A percentile compares a stretch with the other conserved stretches of the same genome.
phyloP scores from a whole-genome alignment of 2,329 filamentous ascomycete genomes.

The Monosporascus sp. region DNA sequence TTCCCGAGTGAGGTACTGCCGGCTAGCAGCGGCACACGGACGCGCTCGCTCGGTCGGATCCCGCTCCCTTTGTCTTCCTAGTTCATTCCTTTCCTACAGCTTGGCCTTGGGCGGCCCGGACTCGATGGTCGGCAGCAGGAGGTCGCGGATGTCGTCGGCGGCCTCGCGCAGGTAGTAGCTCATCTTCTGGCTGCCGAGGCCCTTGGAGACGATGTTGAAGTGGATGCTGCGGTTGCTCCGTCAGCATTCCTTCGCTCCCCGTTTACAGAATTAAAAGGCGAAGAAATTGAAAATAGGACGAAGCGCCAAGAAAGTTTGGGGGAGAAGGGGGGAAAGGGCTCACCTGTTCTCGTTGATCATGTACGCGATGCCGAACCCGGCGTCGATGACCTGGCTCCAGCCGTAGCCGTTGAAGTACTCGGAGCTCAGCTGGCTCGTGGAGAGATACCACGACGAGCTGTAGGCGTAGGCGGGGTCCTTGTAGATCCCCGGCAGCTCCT shows the following conservation, averaged over 20 bases:
- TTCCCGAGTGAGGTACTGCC: neutral
- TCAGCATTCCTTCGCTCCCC: slow-evolving; percentile 3
- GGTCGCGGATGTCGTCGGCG: slow-evolving; percentile 79
- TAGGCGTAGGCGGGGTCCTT: slow-evolving; percentile 82
- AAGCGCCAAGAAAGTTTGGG: too few relatives aligned
- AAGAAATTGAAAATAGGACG: too few relatives aligned
- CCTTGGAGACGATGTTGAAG: slow-evolving; percentile 97
- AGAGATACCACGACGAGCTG: slow-evolving; percentile 83
- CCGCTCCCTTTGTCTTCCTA: too few relatives aligned
- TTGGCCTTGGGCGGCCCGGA: slow-evolving; percentile 77
- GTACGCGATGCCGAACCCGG: slow-evolving; percentile 94
- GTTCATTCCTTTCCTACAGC: slow-evolving; percentile 51
- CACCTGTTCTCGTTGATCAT: slow-evolving; percentile 99
- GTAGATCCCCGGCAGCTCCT: slow-evolving; percentile 78
- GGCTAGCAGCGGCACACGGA: neutral
- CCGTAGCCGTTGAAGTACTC: slow-evolving; percentile 99
- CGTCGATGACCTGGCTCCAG: slow-evolving; percentile 96
- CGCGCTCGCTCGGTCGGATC: neutral
- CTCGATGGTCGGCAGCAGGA: slow-evolving; percentile 76
- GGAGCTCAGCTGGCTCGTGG: slow-evolving; percentile 81
- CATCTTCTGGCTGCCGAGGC: slow-evolving; percentile 85
- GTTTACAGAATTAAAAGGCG: too few relatives aligned
- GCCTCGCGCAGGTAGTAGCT: slow-evolving; percentile 95
- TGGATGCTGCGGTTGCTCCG: slow-evolving; percentile 59
- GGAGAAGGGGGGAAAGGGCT: slow-evolving; percentile 17